Base-by-base conservation (phyloP, 495 filamentous ascomycete species). In the Hyaloscypha variabilis region DNA sequence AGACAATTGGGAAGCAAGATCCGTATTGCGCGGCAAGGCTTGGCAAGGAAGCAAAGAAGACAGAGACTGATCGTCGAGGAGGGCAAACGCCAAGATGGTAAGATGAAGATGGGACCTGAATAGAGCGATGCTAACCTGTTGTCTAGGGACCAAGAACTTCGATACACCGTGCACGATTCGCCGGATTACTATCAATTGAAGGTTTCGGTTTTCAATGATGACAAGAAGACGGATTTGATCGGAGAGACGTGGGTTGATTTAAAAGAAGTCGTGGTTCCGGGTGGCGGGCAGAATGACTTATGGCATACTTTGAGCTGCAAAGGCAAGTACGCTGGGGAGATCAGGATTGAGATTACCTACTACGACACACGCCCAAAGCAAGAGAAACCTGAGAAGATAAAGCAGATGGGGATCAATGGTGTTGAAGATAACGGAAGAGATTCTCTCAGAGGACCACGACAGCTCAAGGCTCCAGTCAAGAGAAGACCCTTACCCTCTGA, bases 11-110 rank as follows among this genome's bases (percentile, higher is more conserved):
- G 61, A 99, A 99, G 79, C 95, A 99, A 78, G 93, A 97, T 75
- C 94, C 96, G 8, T 99, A 97, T 74, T 97, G 93, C 77, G 94
- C 96, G 54, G 93, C 91, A 39, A 84, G 95, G 52, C 77, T 99
- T 31, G 95, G 94, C 11, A 99, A 99, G 76, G 94, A 98, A 77
- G 96, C 94, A 21, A 97, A 96, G 83, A 97, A 97, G 79, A 99
- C 95, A 2, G 91, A 91, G 29, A 97, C 94, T 6, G 96, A 99
- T 78, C 87, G 93, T 66, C 83, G 95, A 72, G 95, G 95, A 64
- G 95, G 95, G 51, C 95, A 99, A 78, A 98, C 94, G 30, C 95
- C 95, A 10, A 88, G 84, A 86, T 99, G 95, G 95, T 95, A 86
- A 66, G 49, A 57, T 24, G n/a, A 3, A 24, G 52, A 4, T 21